Evolutionary conservation across 2,329 filamentous ascomycete genomes (phyloP).

Genomic region (Diaporthe velutina): DNA sequence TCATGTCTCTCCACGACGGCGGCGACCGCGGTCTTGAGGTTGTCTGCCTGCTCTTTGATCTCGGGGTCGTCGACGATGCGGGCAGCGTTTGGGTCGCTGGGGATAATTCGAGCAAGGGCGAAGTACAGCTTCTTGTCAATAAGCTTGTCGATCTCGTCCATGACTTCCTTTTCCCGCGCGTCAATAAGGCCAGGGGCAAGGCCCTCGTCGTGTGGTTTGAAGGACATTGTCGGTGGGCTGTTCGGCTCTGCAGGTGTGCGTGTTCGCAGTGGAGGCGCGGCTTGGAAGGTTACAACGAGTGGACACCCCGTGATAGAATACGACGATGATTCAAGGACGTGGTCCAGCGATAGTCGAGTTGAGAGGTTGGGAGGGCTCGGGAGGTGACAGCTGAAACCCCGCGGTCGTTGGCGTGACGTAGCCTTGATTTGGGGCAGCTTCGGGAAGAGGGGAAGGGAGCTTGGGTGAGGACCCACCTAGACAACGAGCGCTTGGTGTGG

Average conservation of each 20-base stretch:
- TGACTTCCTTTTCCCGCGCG: conserved; percentile 38
- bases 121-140: conserved; percentile 40
- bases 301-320: too few species aligned
- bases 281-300: background rate
- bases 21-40: conserved; percentile 37
- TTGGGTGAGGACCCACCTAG: background rate
- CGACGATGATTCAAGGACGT: too few species aligned
- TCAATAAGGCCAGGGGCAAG: conserved; percentile 35
- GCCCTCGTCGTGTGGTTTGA: conserved; percentile 35
- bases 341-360: background rate
- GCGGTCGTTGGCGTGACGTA: background rate
- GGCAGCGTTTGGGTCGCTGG: conserved; percentile 34
- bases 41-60: conserved; percentile 38
- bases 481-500: background rate
- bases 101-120: conserved; percentile 36
- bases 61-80: conserved; percentile 38
- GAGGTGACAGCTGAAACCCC: background rate
- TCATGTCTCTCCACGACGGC: conserved; percentile 39
- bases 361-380: background rate
- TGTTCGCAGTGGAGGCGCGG: background rate
- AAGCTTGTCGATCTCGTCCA: conserved; percentile 40
- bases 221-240: conserved; percentile 33
- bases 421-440: background rate
- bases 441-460: background rate
- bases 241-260: background rate